Conservation (phyloP, 225 moss, liverwort and hornwort species). For the Asterella californica region DNA sequence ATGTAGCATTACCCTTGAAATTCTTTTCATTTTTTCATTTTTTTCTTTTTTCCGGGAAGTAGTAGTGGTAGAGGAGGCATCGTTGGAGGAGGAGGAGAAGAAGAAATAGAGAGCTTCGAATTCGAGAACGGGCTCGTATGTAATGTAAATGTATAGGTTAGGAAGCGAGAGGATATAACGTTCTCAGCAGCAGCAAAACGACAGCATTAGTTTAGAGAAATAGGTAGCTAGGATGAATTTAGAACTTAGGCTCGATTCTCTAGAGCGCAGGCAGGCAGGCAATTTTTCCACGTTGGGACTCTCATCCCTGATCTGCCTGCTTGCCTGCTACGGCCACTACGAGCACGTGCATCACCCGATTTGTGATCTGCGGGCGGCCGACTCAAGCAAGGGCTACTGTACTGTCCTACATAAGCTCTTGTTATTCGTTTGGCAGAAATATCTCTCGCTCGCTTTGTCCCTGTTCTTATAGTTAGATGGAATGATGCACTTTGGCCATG, state of each 20-base stretch:
- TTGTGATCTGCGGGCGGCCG: background rate
- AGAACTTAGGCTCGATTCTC: background rate
- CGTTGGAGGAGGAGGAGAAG: background rate
- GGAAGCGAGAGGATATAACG: background rate
- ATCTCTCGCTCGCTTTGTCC: too few relatives aligned
- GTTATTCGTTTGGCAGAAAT: background rate
- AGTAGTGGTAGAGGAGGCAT: background rate
- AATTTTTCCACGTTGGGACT: constrained; percentile 11
- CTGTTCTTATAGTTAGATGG: too few relatives aligned
- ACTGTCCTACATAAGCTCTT: background rate
- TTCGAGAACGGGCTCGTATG: constrained; percentile 5
- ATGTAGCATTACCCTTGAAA: background rate
- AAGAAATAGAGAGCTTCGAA: background rate
- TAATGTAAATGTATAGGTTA: constrained; percentile 7
- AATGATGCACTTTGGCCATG: too few relatives aligned
- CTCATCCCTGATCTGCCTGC: constrained; percentile 11
- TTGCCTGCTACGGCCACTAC: background rate
- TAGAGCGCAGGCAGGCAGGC: constrained; percentile 13
- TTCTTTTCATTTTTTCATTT: background rate
- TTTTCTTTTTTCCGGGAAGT: background rate
- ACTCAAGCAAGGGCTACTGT: constrained; percentile 10
- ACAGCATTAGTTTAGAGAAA: constrained; percentile 6
- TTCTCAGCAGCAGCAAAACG: background rate
- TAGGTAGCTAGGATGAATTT: background rate
- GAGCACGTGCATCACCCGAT: background rate